phyloP scores from a whole-genome alignment of 2,329 filamentous ascomycete genomes.

The Lachnellula arida region DNA sequence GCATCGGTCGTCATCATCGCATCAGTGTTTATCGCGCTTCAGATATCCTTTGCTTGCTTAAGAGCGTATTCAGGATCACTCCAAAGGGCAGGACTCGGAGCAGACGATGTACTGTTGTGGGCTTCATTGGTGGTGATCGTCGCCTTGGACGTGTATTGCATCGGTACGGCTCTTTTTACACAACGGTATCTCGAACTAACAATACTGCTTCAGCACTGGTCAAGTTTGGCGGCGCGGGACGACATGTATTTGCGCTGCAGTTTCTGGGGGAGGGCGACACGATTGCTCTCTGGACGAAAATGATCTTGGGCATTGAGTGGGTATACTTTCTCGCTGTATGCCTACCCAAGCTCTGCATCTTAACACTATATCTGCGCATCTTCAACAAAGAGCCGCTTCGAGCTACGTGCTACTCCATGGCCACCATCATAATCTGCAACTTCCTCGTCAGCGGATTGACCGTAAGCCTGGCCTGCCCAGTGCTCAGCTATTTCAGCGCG shows the following conservation, averaged over 20 bases:
- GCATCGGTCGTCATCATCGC: neutral
- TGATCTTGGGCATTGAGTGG: neutral
- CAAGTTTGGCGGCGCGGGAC: neutral
- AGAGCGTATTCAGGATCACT: constrained; percentile 1
- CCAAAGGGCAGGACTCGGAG: neutral
- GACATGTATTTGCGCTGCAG: neutral
- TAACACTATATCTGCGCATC: constrained; percentile 2
- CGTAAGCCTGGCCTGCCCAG: neutral
- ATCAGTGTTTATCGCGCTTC: neutral
- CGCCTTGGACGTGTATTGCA: neutral
- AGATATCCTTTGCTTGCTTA: neutral
- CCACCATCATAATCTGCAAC: neutral
- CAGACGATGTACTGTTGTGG: constrained; percentile 5
- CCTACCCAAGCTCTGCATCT: constrained; percentile 2
- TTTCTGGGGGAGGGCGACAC: neutral
- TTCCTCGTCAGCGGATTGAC: neutral
- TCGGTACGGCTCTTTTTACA: neutral
- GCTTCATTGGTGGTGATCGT: neutral
- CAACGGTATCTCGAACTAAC: neutral
- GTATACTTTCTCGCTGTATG: neutral
- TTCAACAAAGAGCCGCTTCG: neutral
- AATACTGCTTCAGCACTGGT: neutral
- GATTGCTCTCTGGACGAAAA: neutral
- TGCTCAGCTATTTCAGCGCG: neutral
- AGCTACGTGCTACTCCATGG: neutral